These are phyloP conservation scores for Trichoderma atroviride DNA, from an alignment of 2,329 filamentous ascomycete species.

Conservation along the genomic window DNA sequence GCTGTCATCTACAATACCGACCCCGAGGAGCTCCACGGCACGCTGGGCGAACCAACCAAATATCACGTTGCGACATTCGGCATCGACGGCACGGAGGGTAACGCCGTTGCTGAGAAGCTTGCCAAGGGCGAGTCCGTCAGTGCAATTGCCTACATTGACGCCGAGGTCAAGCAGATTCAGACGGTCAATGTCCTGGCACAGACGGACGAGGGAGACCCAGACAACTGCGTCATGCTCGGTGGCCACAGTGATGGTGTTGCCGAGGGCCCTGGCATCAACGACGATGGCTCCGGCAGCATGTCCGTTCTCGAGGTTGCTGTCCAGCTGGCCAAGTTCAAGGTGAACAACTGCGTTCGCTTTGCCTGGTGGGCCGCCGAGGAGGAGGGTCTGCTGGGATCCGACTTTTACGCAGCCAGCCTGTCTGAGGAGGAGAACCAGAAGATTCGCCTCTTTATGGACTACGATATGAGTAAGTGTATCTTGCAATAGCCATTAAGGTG, in stretches of 20 bases:
- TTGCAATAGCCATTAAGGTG: neutral
- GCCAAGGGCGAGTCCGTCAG: conserved; percentile 53
- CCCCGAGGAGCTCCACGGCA: conserved; percentile 64
- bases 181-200: conserved; percentile 67
- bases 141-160: conserved; percentile 62
- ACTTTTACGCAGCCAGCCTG: conserved; percentile 61
- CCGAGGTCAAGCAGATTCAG: conserved; percentile 55
- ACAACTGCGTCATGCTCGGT: conserved; percentile 68
- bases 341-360: conserved; percentile 60
- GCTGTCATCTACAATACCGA: conserved; percentile 77
- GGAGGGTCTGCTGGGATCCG: conserved; percentile 66
- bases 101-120: conserved; percentile 58
- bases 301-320: conserved; percentile 65
- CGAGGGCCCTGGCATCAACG: conserved; percentile 74
- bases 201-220: conserved; percentile 59
- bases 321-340: conserved; percentile 58
- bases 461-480: conserved; percentile 56
- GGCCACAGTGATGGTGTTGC: conserved; percentile 65
- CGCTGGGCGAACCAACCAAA: conserved; percentile 63
- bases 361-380: conserved; percentile 71
- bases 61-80: conserved; percentile 70
- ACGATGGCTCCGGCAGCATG: conserved; percentile 70
- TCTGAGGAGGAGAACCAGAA: conserved; percentile 60
- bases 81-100: conserved; percentile 61
- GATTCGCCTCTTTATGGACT: conserved; percentile 69